Base-by-base conservation (phyloP, 1,284 basidiomycete genomes). In the Boletus holoroseus region DNA sequence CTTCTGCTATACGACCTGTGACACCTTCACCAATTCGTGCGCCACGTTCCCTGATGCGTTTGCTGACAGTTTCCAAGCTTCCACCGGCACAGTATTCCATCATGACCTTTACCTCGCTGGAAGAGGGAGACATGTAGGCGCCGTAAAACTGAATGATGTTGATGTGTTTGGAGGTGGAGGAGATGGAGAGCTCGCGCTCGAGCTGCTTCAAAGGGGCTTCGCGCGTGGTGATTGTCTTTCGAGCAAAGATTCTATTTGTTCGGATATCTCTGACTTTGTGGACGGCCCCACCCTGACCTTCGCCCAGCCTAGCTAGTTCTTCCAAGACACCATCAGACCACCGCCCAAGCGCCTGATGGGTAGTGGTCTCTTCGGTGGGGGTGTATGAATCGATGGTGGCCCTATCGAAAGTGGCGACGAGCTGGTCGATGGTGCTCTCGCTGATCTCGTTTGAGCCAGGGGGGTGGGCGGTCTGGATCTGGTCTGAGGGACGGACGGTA, bases 201-300 rank as follows among this genome's bases (percentile, higher is more conserved):
- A 98, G 82, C 72, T 99, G 95, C 62, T 87, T 91, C 65, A 90
- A 80, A 3, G 95, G 95, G 44, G 94, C 94, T 57, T 95, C 90
- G 36, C 89, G 90, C 11, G 93, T 94, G 8, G 92, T 89, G 63
- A 99, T 97, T 20, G 94, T 91, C 81, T 99, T 99, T 62, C 93
- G 85, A 8, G 94, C 96, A 81, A 97, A 86, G 61, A 96, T 79
- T 61, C 76, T 72, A 24, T 83, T 83, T 0, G 82, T 90, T 44
- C 83, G 82, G 62, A 74, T 81, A 68, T 94, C 90, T 60, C 73
- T 79, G 39, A 97, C 95, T 68, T 93, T 90, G 68, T 92, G 85
- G 18, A 99, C 96, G 6, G 93, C 90, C 35, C 96, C 96, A 49
- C 94, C 93, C 18, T 94, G 91, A 34, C 96, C 96, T 67, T 99